Evolutionary conservation across 331 rosid genomes (phyloP).

Genomic region (Arachis monticola): DNA sequence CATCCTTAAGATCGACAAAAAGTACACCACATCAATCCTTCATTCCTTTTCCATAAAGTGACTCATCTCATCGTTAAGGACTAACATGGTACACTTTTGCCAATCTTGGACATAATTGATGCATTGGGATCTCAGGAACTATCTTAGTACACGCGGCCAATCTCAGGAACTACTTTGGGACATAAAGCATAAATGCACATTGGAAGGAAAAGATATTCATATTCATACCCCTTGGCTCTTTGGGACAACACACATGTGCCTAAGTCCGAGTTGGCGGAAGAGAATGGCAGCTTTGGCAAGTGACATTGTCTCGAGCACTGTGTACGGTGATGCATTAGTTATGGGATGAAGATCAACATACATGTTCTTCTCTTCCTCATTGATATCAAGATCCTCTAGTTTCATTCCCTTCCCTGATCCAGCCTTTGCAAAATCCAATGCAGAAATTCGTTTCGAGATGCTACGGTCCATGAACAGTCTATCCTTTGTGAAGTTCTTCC

Average conservation of each 20-base stretch:
- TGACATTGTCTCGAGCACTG: slow-evolving; percentile 90
- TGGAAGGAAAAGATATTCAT: background rate
- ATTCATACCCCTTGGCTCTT: slow-evolving; percentile 75
- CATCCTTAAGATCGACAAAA: too few species aligned
- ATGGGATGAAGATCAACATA: slow-evolving; percentile 85
- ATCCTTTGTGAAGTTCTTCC: slow-evolving; percentile 57
- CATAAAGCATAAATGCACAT: background rate
- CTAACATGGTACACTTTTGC: too few species aligned
- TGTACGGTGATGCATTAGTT: slow-evolving; percentile 76
- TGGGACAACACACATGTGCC: slow-evolving; percentile 88
- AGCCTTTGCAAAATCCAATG: slow-evolving; percentile 76
- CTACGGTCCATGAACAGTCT: slow-evolving; percentile 40
- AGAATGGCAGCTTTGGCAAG: slow-evolving; percentile 85
- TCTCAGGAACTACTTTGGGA: too few species aligned
- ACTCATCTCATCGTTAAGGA: too few species aligned
- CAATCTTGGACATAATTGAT: too few species aligned
- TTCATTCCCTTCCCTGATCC: slow-evolving; percentile 82
- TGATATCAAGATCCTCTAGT: slow-evolving; percentile 67
- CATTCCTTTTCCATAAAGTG: too few species aligned
- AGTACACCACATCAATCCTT: too few species aligned
- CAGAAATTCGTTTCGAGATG: slow-evolving; percentile 46
- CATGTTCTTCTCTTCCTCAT: slow-evolving; percentile 81
- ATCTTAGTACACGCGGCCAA: too few species aligned
- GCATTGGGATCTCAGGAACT: too few species aligned
- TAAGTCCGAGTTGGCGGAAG: slow-evolving; percentile 78